Evolutionary conservation across 2,329 filamentous ascomycete genomes (phyloP).

Genomic region (Leptographium radiaticola): DNA sequence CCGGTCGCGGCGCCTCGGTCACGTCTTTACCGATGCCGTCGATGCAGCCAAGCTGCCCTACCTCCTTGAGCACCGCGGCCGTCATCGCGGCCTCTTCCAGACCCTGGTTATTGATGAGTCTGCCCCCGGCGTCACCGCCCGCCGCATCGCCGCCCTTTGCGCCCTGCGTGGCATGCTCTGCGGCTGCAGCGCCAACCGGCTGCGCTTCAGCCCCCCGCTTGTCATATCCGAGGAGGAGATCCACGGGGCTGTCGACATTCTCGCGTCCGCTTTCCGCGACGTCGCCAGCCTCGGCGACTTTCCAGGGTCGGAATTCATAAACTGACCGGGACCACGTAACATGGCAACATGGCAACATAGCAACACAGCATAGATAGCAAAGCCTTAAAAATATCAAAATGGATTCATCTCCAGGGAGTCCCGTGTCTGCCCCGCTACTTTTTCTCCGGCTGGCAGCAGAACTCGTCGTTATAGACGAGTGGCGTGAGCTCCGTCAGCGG

Average conservation of each 20-base stretch:
- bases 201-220: constrained; percentile 2
- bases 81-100: constrained; percentile 3
- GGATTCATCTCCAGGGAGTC: too few relatives aligned
- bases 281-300: not conserved
- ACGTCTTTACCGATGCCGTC: not conserved
- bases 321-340: not conserved
- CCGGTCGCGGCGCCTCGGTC: not conserved
- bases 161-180: constrained; percentile 3
- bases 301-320: not conserved
- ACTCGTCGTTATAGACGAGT: not conserved
- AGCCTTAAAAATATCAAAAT: too few relatives aligned
- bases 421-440: too few relatives aligned
- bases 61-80: not conserved
- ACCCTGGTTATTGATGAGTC: constrained; percentile 2
- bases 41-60: constrained; percentile 2
- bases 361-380: too few relatives aligned
- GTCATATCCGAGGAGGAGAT: not conserved
- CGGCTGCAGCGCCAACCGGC: not conserved
- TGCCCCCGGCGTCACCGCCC: not conserved
- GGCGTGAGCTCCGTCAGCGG: not conserved
- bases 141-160: not conserved
- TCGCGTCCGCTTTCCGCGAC: constrained; percentile 1
- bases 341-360: too few relatives aligned
- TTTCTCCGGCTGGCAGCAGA: not conserved
- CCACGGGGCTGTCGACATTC: not conserved